A percentile compares a stretch with the other conserved stretches of the same genome.
Conservation (phyloP, 768 basidiomycete species). For the Gymnopilus dilepis region DNA sequence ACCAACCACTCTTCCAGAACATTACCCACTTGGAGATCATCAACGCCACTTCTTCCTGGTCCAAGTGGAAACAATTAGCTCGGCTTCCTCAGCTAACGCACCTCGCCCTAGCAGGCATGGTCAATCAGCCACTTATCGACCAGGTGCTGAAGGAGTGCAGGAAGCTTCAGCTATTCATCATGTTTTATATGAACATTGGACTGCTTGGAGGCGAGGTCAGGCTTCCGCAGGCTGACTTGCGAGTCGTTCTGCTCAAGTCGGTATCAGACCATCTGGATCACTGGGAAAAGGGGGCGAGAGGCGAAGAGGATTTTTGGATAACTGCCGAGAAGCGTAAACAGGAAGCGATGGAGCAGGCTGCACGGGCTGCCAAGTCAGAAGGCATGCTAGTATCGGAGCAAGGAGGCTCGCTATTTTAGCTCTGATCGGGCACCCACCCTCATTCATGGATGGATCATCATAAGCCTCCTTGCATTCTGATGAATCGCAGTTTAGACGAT, state of each 20-base stretch:
- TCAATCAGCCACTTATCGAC: slow-evolving; percentile 17
- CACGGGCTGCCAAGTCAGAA: not conserved
- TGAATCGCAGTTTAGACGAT: not conserved
- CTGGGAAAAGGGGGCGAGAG: slow-evolving; percentile 26
- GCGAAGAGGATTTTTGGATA: slow-evolving; percentile 27
- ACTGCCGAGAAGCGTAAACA: slow-evolving; percentile 17
- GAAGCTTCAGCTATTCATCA: slow-evolving; percentile 21
- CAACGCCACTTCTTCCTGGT: slow-evolving; percentile 21
- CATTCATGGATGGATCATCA: not conserved
- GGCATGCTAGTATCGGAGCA: not conserved
- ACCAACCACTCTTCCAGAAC: slow-evolving; percentile 12
- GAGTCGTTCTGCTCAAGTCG: slow-evolving; percentile 22
- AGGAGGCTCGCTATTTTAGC: not conserved
- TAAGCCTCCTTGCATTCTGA: not conserved
- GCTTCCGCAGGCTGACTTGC: slow-evolving; percentile 16
- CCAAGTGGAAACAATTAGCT: slow-evolving; percentile 22
- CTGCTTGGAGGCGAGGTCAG: slow-evolving; percentile 2
- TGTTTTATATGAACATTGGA: slow-evolving; percentile 10
- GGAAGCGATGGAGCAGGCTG: slow-evolving; percentile 4
- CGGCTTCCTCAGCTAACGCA: slow-evolving; percentile 24
- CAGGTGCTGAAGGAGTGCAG: slow-evolving; percentile 15
- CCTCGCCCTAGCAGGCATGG: slow-evolving; percentile 21
- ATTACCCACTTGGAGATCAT: slow-evolving; percentile 29
- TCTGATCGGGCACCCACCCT: not conserved
- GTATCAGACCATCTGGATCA: slow-evolving; percentile 21